Conservation (phyloP, 768 basidiomycete species). For the Suillus decipiens region DNA sequence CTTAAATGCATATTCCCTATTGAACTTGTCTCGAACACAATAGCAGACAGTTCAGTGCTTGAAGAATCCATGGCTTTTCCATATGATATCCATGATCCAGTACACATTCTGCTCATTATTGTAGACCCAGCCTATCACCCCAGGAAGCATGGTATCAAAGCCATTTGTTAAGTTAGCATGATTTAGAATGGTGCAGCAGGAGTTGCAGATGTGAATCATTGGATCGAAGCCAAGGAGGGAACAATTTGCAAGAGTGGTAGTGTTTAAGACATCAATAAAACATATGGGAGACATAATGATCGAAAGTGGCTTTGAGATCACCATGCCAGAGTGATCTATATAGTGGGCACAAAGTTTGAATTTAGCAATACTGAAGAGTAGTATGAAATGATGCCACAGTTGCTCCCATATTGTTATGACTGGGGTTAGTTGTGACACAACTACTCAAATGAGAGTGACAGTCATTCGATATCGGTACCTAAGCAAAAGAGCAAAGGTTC, state of each 20-base stretch:
- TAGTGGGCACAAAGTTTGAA: neutral
- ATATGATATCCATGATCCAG: neutral
- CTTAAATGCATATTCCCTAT: too few relatives aligned
- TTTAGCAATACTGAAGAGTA: neutral
- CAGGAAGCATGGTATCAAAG: neutral
- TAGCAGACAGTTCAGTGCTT: too few relatives aligned
- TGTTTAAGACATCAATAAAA: neutral
- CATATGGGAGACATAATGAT: fast-evolving
- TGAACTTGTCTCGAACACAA: too few relatives aligned
- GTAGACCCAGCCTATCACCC: neutral
- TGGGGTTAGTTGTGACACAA: too few relatives aligned
- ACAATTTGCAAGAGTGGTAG: neutral
- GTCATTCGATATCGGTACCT: too few relatives aligned
- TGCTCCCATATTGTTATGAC: too few relatives aligned
- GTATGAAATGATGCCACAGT: neutral
- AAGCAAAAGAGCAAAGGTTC: too few relatives aligned
- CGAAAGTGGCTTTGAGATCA: neutral
- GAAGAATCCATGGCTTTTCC: neutral
- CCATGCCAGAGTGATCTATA: neutral
- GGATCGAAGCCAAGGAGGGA: neutral
- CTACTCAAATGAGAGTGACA: too few relatives aligned
- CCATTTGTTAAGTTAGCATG: neutral
- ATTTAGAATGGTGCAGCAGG: neutral
- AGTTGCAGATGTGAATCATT: neutral
- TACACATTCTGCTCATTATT: neutral